A percentile compares a stretch with the other conserved stretches of the same genome.
phyloP scores from a whole-genome alignment of 257 asterid species.

The Prunella vulgaris region DNA sequence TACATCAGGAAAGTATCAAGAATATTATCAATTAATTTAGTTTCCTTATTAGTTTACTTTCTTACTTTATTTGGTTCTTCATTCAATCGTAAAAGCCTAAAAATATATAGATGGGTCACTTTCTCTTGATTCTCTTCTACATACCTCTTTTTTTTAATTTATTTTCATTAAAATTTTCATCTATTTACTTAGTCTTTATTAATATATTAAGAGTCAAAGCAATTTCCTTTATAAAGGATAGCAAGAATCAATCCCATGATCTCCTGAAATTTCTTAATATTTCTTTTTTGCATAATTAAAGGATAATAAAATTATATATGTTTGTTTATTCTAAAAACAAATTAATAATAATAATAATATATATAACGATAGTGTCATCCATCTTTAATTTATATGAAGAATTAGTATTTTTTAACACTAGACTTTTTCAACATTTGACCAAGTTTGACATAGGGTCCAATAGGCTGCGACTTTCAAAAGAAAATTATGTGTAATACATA shows the following conservation, averaged over 20 bases:
- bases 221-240: slow-evolving; percentile 20
- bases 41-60: background rate
- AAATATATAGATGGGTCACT: slow-evolving; percentile 12
- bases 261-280: background rate
- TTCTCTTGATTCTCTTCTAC: slow-evolving; percentile 4
- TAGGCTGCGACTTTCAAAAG: background rate
- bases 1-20: background rate
- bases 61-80: background rate
- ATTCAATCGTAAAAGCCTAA: slow-evolving; percentile 2
- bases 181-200: background rate
- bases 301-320: no score
- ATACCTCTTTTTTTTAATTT: background rate
- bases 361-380: no score
- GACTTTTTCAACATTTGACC: background rate
- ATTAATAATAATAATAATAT: no score
- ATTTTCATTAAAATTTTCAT: background rate
- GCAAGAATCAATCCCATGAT: background rate
- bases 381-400: no score
- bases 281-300: no score
- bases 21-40: background rate
- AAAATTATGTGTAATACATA: no score
- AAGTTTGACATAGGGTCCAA: background rate
- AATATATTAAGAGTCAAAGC: background rate
- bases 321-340: no score
- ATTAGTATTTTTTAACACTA: no score